Evolutionary conservation across 1,139 yeast genomes (phyloP).

Genomic region (Sugiyamaella paludigena): DNA sequence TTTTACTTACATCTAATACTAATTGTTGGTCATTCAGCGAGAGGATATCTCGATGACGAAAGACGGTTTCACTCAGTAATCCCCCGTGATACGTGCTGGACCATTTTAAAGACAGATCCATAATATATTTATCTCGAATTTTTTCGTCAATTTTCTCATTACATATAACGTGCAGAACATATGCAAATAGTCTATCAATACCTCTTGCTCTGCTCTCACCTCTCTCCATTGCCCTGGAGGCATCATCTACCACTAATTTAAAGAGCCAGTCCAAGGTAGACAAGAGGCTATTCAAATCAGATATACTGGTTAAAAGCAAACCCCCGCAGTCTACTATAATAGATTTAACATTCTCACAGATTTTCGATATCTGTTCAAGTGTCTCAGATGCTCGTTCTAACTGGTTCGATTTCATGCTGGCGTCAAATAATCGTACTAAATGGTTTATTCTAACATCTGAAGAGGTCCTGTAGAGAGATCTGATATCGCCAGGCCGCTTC

Average conservation of each 20-base stretch:
- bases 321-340: slow-evolving; percentile 4
- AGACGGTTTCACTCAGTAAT: slow-evolving; percentile 7
- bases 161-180: slow-evolving; percentile 23
- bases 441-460: background rate
- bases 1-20: slow-evolving; percentile 17
- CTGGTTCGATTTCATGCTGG: slow-evolving; percentile 1
- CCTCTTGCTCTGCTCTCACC: background rate
- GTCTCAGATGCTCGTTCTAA: slow-evolving; percentile 4
- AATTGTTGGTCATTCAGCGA: slow-evolving; percentile 18
- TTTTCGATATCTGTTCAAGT: slow-evolving; percentile 1
- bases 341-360: background rate
- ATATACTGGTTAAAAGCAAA: too few species aligned
- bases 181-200: slow-evolving; percentile 18
- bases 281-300: too few species aligned
- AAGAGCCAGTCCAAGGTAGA: too few species aligned
- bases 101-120: slow-evolving; percentile 12
- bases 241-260: background rate
- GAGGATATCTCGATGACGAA: slow-evolving; percentile 19
- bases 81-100: background rate
- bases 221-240: background rate
- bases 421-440: slow-evolving; percentile 2
- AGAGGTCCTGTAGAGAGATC: background rate
- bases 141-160: background rate
- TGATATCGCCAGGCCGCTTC: slow-evolving; percentile 2
- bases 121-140: slow-evolving; percentile 6